Evolutionary conservation across 805 yeast genomes (phyloP).

Genomic region (Peterozyma xylosa): DNA sequence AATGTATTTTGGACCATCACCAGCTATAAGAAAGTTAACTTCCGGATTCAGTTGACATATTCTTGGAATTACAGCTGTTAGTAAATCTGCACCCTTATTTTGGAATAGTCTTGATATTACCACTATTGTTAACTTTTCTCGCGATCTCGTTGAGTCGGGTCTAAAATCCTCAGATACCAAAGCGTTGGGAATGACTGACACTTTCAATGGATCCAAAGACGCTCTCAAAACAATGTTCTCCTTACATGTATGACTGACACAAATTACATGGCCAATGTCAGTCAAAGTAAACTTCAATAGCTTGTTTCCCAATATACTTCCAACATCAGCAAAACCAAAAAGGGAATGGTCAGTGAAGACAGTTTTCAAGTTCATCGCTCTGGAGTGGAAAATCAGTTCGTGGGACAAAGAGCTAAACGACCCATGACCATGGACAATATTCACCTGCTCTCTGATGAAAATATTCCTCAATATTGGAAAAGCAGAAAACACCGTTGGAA

Average conservation of each 20-base stretch:
- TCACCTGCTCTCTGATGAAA: slow-evolving; percentile 74
- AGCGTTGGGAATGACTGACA: slow-evolving; percentile 95
- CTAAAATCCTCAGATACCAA: slow-evolving; percentile 76
- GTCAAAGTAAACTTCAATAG: slow-evolving; percentile 73
- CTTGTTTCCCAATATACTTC: slow-evolving; percentile 81
- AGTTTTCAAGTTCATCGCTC: slow-evolving; percentile 87
- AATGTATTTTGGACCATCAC: slow-evolving; percentile 93
- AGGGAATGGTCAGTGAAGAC: slow-evolving; percentile 94
- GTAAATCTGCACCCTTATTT: slow-evolving; percentile 92
- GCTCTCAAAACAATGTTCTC: slow-evolving; percentile 92
- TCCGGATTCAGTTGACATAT: slow-evolving; percentile 58
- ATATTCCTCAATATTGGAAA: slow-evolving; percentile 84
- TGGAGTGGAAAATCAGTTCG: slow-evolving; percentile 86
- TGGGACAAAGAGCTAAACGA: slow-evolving; percentile 80
- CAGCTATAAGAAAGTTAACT: slow-evolving; percentile 82
- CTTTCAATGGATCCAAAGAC: slow-evolving; percentile 64
- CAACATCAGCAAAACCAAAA: slow-evolving; percentile 86
- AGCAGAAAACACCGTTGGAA: slow-evolving; percentile 84
- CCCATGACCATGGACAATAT: slow-evolving; percentile 94
- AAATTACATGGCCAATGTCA: slow-evolving; percentile 88
- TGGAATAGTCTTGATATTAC: slow-evolving; percentile 88
- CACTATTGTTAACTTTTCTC: slow-evolving; percentile 61
- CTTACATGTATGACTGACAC: slow-evolving; percentile 94
- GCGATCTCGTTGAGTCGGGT: slow-evolving; percentile 27
- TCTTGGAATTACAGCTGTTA: slow-evolving; percentile 77